Conservation (phyloP, 163 green algal genomes). For the Chlamydomonas reinhardtii region DNA sequence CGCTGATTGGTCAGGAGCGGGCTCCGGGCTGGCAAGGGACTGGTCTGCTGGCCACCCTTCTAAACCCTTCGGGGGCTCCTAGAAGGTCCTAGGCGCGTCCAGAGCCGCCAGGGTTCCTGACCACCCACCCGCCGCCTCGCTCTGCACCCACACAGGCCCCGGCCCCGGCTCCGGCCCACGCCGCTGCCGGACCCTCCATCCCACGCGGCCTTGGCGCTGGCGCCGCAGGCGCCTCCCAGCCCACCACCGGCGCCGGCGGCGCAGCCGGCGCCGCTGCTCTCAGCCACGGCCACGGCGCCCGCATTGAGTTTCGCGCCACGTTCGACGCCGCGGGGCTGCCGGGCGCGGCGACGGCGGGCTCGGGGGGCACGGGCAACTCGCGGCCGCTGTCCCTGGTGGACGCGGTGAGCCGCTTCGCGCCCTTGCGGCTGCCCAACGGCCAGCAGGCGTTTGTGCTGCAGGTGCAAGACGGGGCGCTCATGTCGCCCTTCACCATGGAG, state of each 20-base stretch:
- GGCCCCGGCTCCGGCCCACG: neutral
- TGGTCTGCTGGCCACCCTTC: no score
- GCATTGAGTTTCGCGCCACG: conserved; percentile 23
- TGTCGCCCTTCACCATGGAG: conserved; percentile 37
- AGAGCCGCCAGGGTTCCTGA: no score
- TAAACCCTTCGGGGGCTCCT: neutral
- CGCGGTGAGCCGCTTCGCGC: conserved; percentile 41
- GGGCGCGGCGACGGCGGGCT: neutral
- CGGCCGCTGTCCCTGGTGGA: conserved; percentile 11
- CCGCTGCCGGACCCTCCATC: neutral
- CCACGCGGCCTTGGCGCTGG: neutral
- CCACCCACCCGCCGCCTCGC: no score
- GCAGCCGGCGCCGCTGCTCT: no score
- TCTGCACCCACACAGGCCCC: no score
- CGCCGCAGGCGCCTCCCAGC: neutral
- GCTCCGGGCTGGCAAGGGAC: no score
- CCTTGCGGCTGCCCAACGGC: conserved; percentile 23
- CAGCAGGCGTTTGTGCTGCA: conserved; percentile 46
- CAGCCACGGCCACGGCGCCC: neutral
- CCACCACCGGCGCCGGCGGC: no score
- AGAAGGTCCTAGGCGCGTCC: no score
- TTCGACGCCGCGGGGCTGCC: neutral
- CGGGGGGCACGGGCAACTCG: no score
- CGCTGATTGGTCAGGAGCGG: no score
- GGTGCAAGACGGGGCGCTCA: conserved; percentile 46